phyloP scores from a whole-genome alignment of 352 stramenopile species.

The Saprolegnia parasitica region DNA sequence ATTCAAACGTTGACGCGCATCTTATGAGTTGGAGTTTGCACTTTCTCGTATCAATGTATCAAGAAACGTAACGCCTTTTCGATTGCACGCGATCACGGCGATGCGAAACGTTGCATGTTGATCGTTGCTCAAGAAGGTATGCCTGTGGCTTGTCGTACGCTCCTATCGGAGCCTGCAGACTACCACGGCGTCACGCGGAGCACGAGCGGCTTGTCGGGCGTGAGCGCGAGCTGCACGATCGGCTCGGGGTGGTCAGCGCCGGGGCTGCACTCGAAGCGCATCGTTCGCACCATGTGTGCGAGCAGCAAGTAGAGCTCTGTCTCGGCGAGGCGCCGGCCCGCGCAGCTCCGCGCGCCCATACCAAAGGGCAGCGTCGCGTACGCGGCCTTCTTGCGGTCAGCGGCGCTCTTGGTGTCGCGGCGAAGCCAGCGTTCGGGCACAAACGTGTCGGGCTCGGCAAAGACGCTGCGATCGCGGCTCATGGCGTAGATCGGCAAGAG shows the following conservation, averaged over 20 bases:
- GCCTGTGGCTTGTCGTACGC: too few relatives aligned
- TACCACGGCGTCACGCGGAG: background rate
- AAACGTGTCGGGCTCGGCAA: conserved; percentile 2
- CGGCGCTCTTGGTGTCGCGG: background rate
- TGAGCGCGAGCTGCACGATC: background rate
- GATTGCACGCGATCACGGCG: too few relatives aligned
- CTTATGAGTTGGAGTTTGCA: too few relatives aligned
- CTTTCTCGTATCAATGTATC: too few relatives aligned
- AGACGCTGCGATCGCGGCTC: conserved; percentile 1
- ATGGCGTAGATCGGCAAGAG: background rate
- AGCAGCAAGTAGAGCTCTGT: background rate
- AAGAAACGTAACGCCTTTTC: too few relatives aligned
- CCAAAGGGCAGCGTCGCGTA: conserved; percentile 7
- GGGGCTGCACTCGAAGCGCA: background rate
- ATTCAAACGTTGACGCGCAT: too few relatives aligned
- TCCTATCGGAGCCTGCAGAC: too few relatives aligned
- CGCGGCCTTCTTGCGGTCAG: background rate
- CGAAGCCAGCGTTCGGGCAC: background rate
- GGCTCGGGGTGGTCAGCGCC: background rate
- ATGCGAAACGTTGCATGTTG: too few relatives aligned
- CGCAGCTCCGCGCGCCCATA: background rate
- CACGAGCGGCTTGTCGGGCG: background rate
- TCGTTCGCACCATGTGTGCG: background rate
- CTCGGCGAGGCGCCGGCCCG: conserved; percentile 6
- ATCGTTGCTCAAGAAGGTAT: too few relatives aligned